Evolutionary conservation across 2,329 filamentous ascomycete genomes (phyloP).

Genomic region (Ilyonectria destructans): DNA sequence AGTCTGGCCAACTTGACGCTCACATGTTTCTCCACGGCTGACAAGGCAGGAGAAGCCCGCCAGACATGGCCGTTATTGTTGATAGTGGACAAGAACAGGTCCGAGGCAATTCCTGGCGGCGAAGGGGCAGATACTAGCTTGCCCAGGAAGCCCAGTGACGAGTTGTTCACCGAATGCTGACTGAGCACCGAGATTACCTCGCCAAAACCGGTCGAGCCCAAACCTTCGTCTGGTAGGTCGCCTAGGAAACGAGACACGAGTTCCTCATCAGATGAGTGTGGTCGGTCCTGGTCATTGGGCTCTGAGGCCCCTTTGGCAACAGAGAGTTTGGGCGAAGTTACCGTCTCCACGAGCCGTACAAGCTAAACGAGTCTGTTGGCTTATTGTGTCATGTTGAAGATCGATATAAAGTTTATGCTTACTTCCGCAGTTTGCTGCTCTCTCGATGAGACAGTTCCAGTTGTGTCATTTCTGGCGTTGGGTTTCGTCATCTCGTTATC

Average conservation of each 20-base stretch:
- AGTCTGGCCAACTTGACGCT: slow-evolving; percentile 4
- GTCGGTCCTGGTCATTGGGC: slow-evolving; percentile 3
- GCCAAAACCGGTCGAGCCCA: neutral
- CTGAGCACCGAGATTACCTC: neutral
- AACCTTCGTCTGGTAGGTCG: neutral
- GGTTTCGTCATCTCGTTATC: neutral
- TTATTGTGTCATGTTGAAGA: neutral
- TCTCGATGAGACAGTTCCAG: neutral
- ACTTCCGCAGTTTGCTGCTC: neutral
- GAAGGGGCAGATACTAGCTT: slow-evolving; percentile 4
- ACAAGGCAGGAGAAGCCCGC: neutral
- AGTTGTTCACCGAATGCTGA: slow-evolving; percentile 4
- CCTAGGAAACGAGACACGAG: neutral
- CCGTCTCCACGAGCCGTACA: slow-evolving; percentile 1
- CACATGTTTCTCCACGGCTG: slow-evolving; percentile 4
- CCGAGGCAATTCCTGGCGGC: slow-evolving; percentile 3
- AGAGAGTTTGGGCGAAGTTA: neutral
- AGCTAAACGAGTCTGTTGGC: neutral
- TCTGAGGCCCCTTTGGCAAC: slow-evolving; percentile 1
- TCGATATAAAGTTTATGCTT: neutral
- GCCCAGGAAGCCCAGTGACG: neutral
- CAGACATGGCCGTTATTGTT: slow-evolving; percentile 2
- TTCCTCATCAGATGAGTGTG: slow-evolving; percentile 3
- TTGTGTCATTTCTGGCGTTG: neutral
- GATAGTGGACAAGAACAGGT: slow-evolving; percentile 5